Conservation (phyloP, 306 rosid species). For the Cicer pinnatifidum region DNA sequence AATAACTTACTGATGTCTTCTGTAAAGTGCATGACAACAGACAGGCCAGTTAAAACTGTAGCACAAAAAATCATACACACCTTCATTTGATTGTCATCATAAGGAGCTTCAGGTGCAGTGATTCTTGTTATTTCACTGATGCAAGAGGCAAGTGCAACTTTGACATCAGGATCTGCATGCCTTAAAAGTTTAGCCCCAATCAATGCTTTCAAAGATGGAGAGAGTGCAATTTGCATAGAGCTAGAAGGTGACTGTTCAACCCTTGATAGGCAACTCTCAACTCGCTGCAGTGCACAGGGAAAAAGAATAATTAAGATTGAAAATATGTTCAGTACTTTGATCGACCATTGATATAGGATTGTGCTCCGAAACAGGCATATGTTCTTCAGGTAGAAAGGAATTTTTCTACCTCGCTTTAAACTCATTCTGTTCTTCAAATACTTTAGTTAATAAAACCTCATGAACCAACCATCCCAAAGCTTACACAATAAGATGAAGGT, state of each 20-base stretch:
- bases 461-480: slow-evolving; percentile 5
- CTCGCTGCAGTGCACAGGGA: slow-evolving; percentile 55
- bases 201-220: slow-evolving; percentile 76
- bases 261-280: slow-evolving; percentile 64
- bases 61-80: slow-evolving; percentile 42
- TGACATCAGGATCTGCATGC: slow-evolving; percentile 77
- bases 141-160: slow-evolving; percentile 88
- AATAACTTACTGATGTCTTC: slow-evolving; percentile 17
- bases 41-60: background rate
- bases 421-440: background rate
- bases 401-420: background rate
- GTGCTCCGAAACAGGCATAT: background rate
- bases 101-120: slow-evolving; percentile 96
- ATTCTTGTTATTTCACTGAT: slow-evolving; percentile 93
- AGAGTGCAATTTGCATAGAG: slow-evolving; percentile 76
- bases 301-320: slow-evolving; percentile 16
- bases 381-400: slow-evolving; percentile 9
- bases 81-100: slow-evolving; percentile 93
- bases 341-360: slow-evolving; percentile 1
- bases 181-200: slow-evolving; percentile 59
- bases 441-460: background rate
- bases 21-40: background rate
- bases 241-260: slow-evolving; percentile 84
- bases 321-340: background rate
- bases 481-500: background rate